Percentiles rank a stretch among this genome's conserved stretches.
These are phyloP conservation scores for Aspergillus sclerotiicarbonarius DNA, from an alignment of 495 filamentous ascomycete genomes.

Conservation along the genomic window DNA sequence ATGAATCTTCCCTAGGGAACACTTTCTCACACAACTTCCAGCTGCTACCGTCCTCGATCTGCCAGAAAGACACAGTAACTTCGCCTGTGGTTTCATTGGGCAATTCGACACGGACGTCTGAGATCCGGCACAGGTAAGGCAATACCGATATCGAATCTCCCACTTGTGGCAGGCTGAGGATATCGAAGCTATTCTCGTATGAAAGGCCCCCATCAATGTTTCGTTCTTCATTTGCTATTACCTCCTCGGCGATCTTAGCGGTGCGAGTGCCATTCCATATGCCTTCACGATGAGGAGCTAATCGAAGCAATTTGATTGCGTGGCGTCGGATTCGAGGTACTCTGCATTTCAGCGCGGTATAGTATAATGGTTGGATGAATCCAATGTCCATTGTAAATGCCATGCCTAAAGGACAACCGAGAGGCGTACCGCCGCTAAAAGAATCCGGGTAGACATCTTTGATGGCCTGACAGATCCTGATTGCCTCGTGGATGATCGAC, in stretches of 20 bases:
- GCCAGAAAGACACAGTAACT: neutral
- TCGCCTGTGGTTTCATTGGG: neutral
- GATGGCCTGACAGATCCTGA: neutral
- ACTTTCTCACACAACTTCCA: neutral
- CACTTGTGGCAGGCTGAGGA: neutral
- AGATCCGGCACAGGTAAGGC: neutral
- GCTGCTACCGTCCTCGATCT: neutral
- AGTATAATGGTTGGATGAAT: constrained; percentile 52
- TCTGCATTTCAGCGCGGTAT: constrained; percentile 56
- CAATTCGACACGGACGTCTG: neutral
- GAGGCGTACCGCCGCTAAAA: neutral
- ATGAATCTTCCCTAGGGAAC: neutral
- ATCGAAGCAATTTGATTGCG: constrained; percentile 40
- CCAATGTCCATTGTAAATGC: constrained; percentile 47
- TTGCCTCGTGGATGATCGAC: neutral
- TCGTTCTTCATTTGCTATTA: constrained; percentile 37
- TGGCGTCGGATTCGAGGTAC: constrained; percentile 40
- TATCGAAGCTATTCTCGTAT: neutral
- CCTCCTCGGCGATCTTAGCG: constrained; percentile 26
- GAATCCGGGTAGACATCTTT: constrained; percentile 15
- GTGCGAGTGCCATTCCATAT: constrained; percentile 39
- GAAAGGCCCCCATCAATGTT: neutral
- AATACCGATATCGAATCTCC: neutral
- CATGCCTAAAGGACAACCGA: constrained; percentile 9
- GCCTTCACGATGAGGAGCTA: constrained; percentile 48